phyloP scores from a whole-genome alignment of 768 basidiomycete genomes.

The Lactarius evosmus region DNA sequence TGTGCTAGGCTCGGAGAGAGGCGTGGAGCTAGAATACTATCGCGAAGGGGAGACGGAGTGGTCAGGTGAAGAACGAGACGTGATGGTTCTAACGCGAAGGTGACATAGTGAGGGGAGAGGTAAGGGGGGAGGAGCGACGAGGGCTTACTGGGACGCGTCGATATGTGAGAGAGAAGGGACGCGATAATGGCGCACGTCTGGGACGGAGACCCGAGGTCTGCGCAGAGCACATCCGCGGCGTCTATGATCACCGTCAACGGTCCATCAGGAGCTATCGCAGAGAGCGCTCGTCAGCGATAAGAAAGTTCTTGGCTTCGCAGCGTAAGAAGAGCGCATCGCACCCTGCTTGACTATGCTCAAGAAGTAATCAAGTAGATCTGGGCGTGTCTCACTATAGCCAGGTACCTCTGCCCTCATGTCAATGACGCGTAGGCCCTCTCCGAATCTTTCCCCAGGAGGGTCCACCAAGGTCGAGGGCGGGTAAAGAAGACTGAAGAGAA shows the following conservation, averaged over 20 bases:
- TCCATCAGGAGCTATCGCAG: slow-evolving; percentile 38
- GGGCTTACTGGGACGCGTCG: slow-evolving; percentile 49
- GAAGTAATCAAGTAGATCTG: slow-evolving; percentile 39
- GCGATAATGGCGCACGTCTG: slow-evolving; percentile 52
- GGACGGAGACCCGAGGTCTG: slow-evolving; percentile 55
- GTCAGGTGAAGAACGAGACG: slow-evolving; percentile 59
- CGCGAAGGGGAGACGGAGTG: slow-evolving; percentile 47
- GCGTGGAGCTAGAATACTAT: slow-evolving; percentile 54
- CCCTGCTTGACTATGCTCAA: slow-evolving; percentile 40
- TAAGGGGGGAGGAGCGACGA: not conserved
- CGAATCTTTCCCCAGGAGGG: slow-evolving; percentile 27
- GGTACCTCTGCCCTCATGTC: slow-evolving; percentile 53
- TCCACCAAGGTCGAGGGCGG: slow-evolving; percentile 47
- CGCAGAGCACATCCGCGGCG: slow-evolving; percentile 61
- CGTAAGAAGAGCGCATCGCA: slow-evolving; percentile 28
- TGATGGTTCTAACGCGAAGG: slow-evolving; percentile 43
- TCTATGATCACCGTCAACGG: slow-evolving; percentile 68
- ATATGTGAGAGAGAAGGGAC: slow-evolving; percentile 45
- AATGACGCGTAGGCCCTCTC: slow-evolving; percentile 40
- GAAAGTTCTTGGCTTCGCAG: not conserved
- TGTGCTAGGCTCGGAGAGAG: slow-evolving; percentile 66
- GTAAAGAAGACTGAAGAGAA: slow-evolving; percentile 58
- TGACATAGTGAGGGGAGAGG: not conserved
- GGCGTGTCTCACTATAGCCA: slow-evolving; percentile 44
- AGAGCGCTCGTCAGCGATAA: not conserved